Evolutionary conservation across 2,329 filamentous ascomycete species (phyloP).

Genomic region (Akanthomyces muscarius): DNA sequence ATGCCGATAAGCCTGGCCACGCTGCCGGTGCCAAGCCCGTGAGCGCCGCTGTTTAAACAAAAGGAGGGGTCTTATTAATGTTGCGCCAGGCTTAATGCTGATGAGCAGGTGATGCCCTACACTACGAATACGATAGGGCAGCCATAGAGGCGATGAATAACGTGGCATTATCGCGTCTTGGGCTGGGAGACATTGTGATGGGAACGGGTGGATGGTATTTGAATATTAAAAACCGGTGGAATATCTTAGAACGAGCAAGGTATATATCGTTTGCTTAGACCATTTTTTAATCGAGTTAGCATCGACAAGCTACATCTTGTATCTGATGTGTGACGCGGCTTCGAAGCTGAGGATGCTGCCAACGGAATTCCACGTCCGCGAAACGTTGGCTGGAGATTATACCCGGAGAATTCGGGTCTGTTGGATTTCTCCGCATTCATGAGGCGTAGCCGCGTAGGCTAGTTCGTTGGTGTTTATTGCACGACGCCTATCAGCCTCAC

Average conservation of each 20-base stretch:
- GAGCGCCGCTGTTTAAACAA: neutral
- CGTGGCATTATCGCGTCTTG: neutral
- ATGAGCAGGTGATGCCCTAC: neutral
- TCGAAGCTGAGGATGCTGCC: neutral
- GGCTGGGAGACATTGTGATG: neutral
- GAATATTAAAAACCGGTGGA: neutral
- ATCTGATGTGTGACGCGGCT: neutral
- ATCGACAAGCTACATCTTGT: neutral
- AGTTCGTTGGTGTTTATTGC: neutral
- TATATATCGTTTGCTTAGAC: slow-evolving; percentile 1
- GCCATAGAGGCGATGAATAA: neutral
- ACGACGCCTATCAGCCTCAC: neutral
- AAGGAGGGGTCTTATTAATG: neutral
- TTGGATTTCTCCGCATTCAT: neutral
- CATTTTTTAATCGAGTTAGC: neutral
- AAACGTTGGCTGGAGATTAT: no score
- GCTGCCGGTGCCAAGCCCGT: slow-evolving; percentile 19
- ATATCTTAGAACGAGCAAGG: neutral
- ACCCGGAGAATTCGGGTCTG: neutral
- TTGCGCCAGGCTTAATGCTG: neutral
- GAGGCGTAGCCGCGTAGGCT: neutral
- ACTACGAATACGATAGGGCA: neutral
- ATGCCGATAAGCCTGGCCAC: slow-evolving; percentile 33
- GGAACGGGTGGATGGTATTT: neutral
- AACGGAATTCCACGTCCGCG: neutral